Evolutionary conservation across 106 monocot species (phyloP).

Genomic region (Dioscorea alata): DNA sequence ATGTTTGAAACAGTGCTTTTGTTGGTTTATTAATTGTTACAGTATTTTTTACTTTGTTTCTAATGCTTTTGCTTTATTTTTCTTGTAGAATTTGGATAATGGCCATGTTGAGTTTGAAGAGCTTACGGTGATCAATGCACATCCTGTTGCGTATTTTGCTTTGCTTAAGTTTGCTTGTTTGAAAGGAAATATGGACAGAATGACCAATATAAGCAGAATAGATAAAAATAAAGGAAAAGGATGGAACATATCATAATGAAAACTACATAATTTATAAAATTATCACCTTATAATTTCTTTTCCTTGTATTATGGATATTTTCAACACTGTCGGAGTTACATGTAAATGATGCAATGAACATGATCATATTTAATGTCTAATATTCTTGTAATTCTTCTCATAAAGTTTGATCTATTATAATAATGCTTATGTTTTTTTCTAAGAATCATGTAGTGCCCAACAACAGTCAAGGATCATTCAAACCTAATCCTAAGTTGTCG

Average conservation of each 20-base stretch:
- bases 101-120: conserved; percentile 30
- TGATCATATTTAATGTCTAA: too few relatives aligned
- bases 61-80: conserved; percentile 4
- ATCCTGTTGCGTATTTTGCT: neutral
- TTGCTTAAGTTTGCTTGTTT: neutral
- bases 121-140: conserved; percentile 27
- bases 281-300: too few relatives aligned
- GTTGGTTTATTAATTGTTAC: conserved; percentile 1
- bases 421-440: conserved; percentile 7
- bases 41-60: conserved; percentile 4
- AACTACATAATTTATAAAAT: too few relatives aligned
- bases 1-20: neutral
- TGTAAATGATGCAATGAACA: too few relatives aligned
- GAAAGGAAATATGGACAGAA: too few relatives aligned
- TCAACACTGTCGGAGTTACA: too few relatives aligned
- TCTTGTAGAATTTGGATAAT: too few relatives aligned
- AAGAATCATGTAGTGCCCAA: conserved; percentile 68
- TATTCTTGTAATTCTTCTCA: neutral
- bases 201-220: too few relatives aligned
- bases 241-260: too few relatives aligned
- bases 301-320: too few relatives aligned
- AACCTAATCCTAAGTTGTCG: too few relatives aligned
- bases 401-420: neutral
- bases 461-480: conserved; percentile 40
- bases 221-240: too few relatives aligned